Evolutionary conservation across 2,329 filamentous ascomycete genomes (phyloP), one percentile per base, ranked within the genome.

Genomic region (Epichloe bromicola): DNA sequence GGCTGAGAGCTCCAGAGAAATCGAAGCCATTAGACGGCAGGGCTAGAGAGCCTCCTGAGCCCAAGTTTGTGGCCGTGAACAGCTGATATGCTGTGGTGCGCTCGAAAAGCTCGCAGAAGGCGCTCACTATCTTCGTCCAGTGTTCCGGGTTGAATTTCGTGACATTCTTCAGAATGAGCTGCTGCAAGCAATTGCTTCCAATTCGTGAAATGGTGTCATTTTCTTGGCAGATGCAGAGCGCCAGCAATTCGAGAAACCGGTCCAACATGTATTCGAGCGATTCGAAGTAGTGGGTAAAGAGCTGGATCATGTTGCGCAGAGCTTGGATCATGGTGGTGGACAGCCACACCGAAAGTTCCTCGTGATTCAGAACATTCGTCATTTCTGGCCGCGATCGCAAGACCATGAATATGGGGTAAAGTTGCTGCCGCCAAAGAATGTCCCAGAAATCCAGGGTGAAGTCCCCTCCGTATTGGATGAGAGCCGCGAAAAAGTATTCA

Each of bases 321-420:
- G 93, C 93, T 66, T 99, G 93, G 40, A 99, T 98, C 88, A 99
- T 96, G 8, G 93, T 99, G 0, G 93, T 98, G 1, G 93, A 97
- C 23, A 99, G 76, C 93, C 93, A 99, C 2, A 99, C 93, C 0
- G 93, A 97, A 19, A 97, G 76, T 63, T 98, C 93, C 67, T 98
- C 94, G 61, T 96, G 90, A 61, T 91, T 97, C 37, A 91, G 79
- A 14, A 91, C 90, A 62, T 96, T 96, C 26, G 85, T 85, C 85
- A 97, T 94, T 65, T 98, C 93, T 0, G 91, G 94, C 56, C 93
- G 88, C 17, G 93, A 96, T 58, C 95, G 89, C 42, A 99, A 71
- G 2, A 98, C 94, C 78, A 97, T 90, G 70, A 99, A 99, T 58
- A 98, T 99, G 1, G 93, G 94, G 59, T 95, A 97, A 1, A 99